These are phyloP conservation scores for Sporisorium graminicola DNA, from an alignment of 1,284 basidiomycete genomes.

Conservation along the genomic window DNA sequence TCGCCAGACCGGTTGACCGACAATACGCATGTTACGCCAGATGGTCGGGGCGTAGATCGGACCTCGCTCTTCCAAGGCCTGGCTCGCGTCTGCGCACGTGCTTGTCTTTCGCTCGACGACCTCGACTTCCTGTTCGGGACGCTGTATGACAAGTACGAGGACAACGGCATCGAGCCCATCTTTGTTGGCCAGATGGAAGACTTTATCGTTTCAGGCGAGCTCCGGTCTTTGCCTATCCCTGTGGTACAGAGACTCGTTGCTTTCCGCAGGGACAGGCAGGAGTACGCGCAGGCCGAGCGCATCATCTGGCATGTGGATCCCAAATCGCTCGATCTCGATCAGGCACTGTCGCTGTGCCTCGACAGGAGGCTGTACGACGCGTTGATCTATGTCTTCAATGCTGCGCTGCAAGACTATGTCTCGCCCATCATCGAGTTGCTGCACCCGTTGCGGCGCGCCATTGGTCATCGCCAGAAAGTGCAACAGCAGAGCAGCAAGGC, in stretches of 20 bases:
- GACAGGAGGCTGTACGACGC: conserved; percentile 88
- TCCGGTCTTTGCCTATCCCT: conserved; percentile 81
- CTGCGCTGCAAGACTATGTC: conserved; percentile 87
- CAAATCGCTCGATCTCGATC: conserved; percentile 89
- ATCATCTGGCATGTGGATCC: conserved; percentile 98
- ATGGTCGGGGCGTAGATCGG: conserved; percentile 90
- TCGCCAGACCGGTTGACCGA: conserved; percentile 94
- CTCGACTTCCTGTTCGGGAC: conserved; percentile 88
- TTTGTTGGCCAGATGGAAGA: conserved; percentile 86
- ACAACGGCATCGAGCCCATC: conserved; percentile 86
- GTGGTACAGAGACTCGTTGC: conserved; percentile 87
- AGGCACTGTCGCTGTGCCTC: conserved; percentile 87
- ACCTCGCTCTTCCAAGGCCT: conserved; percentile 90
- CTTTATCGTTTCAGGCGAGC: conserved; percentile 81
- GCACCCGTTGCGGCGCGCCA: conserved; percentile 49
- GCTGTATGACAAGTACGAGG: conserved; percentile 88
- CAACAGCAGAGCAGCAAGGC: background rate
- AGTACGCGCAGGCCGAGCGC: conserved; percentile 83
- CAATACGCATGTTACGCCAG: conserved; percentile 82
- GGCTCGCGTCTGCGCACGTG: conserved; percentile 83
- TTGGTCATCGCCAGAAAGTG: conserved; percentile 27
- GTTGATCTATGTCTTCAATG: conserved; percentile 91
- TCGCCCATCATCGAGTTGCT: conserved; percentile 86
- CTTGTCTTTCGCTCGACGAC: conserved; percentile 84
- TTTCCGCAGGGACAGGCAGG: conserved; percentile 80